A percentile compares a stretch with the other conserved stretches of the same genome.
These are phyloP conservation scores for Arachis hypogaea DNA, from an alignment of 306 rosid species.

Conservation along the genomic window DNA sequence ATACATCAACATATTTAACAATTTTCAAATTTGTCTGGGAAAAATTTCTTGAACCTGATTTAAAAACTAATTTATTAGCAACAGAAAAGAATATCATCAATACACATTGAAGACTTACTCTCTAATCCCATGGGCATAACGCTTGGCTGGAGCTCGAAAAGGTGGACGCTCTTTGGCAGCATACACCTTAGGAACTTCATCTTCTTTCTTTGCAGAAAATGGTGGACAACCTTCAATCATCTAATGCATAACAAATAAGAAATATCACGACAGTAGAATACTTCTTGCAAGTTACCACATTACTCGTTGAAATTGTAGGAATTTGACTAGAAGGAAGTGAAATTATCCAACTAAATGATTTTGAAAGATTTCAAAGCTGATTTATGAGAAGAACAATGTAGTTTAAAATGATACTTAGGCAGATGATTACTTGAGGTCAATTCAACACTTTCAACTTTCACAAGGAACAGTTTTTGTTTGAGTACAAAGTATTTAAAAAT, in stretches of 20 bases:
- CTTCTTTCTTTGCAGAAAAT: slow-evolving; percentile 65
- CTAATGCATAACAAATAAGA: slow-evolving; percentile 49
- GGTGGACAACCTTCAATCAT: slow-evolving; percentile 95
- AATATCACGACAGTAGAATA: slow-evolving; percentile 33
- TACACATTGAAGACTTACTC: slow-evolving; percentile 50
- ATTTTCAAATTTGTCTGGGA: slow-evolving; percentile 16
- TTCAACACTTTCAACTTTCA: slow-evolving; percentile 6
- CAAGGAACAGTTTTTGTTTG: slow-evolving; percentile 28
- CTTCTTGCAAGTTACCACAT: background rate
- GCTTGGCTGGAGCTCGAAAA: slow-evolving; percentile 75
- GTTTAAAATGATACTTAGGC: background rate
- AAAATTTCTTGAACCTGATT: background rate
- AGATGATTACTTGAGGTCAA: background rate
- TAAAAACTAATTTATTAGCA: slow-evolving; percentile 2
- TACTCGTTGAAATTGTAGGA: slow-evolving; percentile 25
- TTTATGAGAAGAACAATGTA: slow-evolving; percentile 27
- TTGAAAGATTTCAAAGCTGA: slow-evolving; percentile 1
- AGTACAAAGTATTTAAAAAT: slow-evolving; percentile 23
- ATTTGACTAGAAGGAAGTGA: background rate
- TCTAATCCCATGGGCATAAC: slow-evolving; percentile 74
- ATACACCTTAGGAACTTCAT: slow-evolving; percentile 67
- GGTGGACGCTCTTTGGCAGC: slow-evolving; percentile 78
- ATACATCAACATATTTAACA: background rate
- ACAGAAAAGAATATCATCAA: background rate
- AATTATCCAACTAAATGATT: slow-evolving; percentile 14